phyloP scores from a whole-genome alignment of 1,284 basidiomycete genomes.

The Cryptococcus wingfieldii region DNA sequence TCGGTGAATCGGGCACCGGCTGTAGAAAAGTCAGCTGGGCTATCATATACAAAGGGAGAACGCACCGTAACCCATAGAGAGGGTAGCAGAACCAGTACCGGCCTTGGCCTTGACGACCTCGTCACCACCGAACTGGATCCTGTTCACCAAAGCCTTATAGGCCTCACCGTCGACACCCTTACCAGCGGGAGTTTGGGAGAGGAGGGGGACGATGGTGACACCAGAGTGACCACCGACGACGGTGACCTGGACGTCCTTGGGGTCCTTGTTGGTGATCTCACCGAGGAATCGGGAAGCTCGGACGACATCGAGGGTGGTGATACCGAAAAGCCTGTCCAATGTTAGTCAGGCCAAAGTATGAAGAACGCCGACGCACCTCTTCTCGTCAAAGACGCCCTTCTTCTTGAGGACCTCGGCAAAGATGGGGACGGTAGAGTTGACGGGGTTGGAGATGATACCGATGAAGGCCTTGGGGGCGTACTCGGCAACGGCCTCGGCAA shows the following conservation, averaged over 20 bases:
- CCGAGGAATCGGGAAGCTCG: slow-evolving; percentile 93
- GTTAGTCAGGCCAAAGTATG: not conserved
- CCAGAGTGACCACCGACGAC: slow-evolving; percentile 97
- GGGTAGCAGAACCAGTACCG: slow-evolving; percentile 77
- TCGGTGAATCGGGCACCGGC: slow-evolving; percentile 77
- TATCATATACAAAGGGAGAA: not conserved
- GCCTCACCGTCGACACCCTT: slow-evolving; percentile 55
- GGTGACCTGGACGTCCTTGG: slow-evolving; percentile 63
- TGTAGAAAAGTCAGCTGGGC: slow-evolving; percentile 2
- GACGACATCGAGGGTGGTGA: slow-evolving; percentile 96
- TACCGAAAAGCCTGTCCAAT: slow-evolving; percentile 75
- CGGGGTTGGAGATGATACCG: slow-evolving; percentile 92
- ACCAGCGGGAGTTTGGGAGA: slow-evolving; percentile 76
- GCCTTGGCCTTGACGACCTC: slow-evolving; percentile 89
- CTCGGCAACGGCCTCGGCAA: slow-evolving; percentile 83
- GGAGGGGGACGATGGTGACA: slow-evolving; percentile 91
- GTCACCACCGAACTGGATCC: slow-evolving; percentile 95
- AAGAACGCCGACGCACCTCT: slow-evolving; percentile 56
- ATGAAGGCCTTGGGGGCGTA: slow-evolving; percentile 86
- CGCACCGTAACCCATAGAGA: slow-evolving; percentile 77
- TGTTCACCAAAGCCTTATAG: slow-evolving; percentile 65
- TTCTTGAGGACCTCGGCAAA: slow-evolving; percentile 94
- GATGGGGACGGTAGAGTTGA: slow-evolving; percentile 97
- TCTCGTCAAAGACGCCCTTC: slow-evolving; percentile 83
- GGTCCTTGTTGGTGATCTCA: slow-evolving; percentile 64